Conservation (phyloP, 2,329 filamentous ascomycete genomes). For the Aspergillus fumigatiaffinis region DNA sequence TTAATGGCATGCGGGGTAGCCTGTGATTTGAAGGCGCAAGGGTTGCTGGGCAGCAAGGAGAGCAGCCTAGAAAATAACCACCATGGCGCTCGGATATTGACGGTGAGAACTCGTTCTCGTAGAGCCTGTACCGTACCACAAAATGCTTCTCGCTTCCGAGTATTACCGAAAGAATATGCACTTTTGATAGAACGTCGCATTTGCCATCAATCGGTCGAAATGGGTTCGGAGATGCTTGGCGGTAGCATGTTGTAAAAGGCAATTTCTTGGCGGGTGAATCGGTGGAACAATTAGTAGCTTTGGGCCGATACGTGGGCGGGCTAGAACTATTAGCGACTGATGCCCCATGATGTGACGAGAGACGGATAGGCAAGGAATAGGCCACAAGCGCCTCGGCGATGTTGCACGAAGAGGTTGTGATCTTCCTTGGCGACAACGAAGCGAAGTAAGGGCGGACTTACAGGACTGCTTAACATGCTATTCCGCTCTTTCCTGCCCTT, state of each 20-base stretch:
- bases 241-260: conserved; percentile 17
- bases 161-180: conserved; percentile 3
- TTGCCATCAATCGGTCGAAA: conserved; percentile 4
- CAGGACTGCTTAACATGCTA: conserved; percentile 92
- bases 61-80: conserved; percentile 5
- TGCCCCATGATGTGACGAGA: conserved; percentile 1
- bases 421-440: conserved; percentile 19
- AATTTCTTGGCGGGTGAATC: conserved; percentile 18
- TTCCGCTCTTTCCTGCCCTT: conserved; percentile 93
- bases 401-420: conserved; percentile 17
- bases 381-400: conserved; percentile 18
- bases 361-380: conserved; percentile 2
- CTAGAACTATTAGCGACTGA: conserved; percentile 26
- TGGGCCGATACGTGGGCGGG: conserved; percentile 45
- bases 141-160: conserved; percentile 4
- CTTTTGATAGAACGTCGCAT: conserved; percentile 8
- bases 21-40: conserved; percentile 5
- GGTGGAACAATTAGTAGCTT: conserved; percentile 35
- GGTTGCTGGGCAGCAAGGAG: conserved; percentile 8
- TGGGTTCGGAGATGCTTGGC: conserved; percentile 12
- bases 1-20: conserved; percentile 3
- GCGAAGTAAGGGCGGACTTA: conserved; percentile 51
- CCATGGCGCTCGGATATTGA: conserved; percentile 11
- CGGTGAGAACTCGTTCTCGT: conserved; percentile 5
- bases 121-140: conserved; percentile 8